These are phyloP conservation scores for thale cress (Arabidopsis thaliana) DNA, from an alignment of 345 rosid species.

Conservation along the genomic window DNA sequence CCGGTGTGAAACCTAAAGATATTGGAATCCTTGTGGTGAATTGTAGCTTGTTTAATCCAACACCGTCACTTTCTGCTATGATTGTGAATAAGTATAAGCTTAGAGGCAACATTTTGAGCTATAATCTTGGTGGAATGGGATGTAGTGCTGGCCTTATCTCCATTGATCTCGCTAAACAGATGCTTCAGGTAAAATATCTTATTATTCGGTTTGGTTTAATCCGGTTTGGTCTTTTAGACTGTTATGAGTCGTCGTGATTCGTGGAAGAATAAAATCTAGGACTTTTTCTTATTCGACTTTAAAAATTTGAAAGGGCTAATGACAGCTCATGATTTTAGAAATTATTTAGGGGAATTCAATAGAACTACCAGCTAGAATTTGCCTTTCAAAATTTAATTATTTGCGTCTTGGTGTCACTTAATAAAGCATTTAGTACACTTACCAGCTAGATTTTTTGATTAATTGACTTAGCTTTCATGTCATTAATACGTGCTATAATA, in stretches of 20 bases:
- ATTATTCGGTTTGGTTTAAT: conserved; percentile 12
- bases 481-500: conserved; percentile 20
- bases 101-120: conserved; percentile 53
- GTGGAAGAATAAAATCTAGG: not conserved
- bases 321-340: conserved; percentile 35
- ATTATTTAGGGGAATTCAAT: not conserved
- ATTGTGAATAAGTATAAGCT: conserved; percentile 58
- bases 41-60: conserved; percentile 57
- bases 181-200: conserved; percentile 53
- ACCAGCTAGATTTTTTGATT: not conserved
- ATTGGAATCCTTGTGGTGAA: conserved; percentile 59
- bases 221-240: not conserved
- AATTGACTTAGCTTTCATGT: conserved; percentile 27
- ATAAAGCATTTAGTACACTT: conserved; percentile 20
- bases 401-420: not conserved
- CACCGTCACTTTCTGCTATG: conserved; percentile 57
- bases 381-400: not conserved
- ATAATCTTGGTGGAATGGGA: conserved; percentile 69
- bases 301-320: conserved; percentile 7
- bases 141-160: conserved; percentile 65
- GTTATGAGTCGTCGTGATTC: conserved; percentile 20
- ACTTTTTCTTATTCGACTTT: conserved; percentile 19
- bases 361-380: not conserved
- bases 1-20: conserved; percentile 54
- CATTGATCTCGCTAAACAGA: conserved; percentile 63